Percentiles rank a stretch among this genome's conserved stretches.
These are phyloP conservation scores for Dimocarpus longan DNA, from an alignment of 345 rosid genomes.

Conservation along the genomic window DNA sequence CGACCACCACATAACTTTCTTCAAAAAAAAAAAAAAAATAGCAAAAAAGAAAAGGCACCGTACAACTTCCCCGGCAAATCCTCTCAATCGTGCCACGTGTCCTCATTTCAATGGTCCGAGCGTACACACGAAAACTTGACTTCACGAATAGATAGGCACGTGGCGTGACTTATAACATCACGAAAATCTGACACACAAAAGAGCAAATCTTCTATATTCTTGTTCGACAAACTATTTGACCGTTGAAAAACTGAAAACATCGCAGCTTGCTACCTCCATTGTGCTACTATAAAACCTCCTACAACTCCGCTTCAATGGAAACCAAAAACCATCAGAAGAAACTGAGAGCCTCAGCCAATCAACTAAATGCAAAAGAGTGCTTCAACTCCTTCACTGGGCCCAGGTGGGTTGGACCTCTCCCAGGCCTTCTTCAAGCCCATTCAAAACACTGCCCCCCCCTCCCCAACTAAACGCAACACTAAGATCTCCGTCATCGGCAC, in stretches of 20 bases:
- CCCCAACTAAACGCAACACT: conserved; percentile 57
- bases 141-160: no score
- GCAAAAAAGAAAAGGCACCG: not conserved
- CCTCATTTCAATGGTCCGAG: not conserved
- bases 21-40: no score
- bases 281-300: not conserved
- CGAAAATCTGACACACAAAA: no score
- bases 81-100: not conserved
- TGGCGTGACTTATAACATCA: no score
- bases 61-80: not conserved
- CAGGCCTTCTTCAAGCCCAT: conserved; percentile 75
- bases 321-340: not conserved
- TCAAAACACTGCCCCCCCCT: conserved; percentile 49
- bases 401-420: conserved; percentile 64
- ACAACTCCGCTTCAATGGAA: not conserved
- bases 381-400: conserved; percentile 64
- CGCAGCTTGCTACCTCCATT: no score
- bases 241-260: conserved; percentile 11
- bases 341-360: not conserved
- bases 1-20: no score
- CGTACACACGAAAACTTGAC: no score
- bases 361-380: conserved; percentile 46
- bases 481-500: conserved; percentile 83
- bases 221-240: not conserved
- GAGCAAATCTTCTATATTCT: no score